Base-by-base conservation (phyloP, 2,329 filamentous ascomycete species). In the Dactylonectria estremocensis region DNA sequence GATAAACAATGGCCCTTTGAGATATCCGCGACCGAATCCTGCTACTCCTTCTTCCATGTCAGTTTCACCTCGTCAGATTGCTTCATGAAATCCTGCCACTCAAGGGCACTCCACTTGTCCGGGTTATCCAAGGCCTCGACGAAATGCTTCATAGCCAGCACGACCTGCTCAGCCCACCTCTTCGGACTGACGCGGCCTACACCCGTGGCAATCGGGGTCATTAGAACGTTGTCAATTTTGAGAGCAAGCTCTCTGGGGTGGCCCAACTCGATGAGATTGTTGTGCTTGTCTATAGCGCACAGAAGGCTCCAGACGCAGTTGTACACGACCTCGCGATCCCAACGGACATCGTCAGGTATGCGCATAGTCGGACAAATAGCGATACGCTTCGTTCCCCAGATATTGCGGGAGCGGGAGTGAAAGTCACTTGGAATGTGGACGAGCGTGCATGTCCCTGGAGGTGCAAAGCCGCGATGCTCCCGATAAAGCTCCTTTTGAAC, bases 281-380 rank as follows among this genome's bases (percentile, higher is more conserved):
- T 88, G 72, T 84, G 83, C 49, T 79, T 80, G 58, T 87, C 85
- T 5, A 88, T 68, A 53, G 82, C 79, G 72, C 82, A 84, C 46
- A 88, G 72, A 68, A 88, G 72, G 69, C 81, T 83, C 86, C 86
- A 88, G 2, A 86, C 72, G 77, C 84, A 85, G 72, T 87, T 82
- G 71, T 86, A 88, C 16, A 88, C 83, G 14, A 89, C 78, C 75
- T 88, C 86, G 1, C 81, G 77, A 72, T 88, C 83, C 86, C 86
- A 88, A 3, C 52, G 70, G 6, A 83, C 83, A 18, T 78, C 69
- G 10, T 77, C 66, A 0, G 86, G 86, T 13, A 80, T 72, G 31
- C 85, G 79, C 86, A 88, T 88, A 1, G 86, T 88, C 24, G 86
- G 86, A 74, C 85, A 87, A 2, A 88, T 76, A 2, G 83, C 85